Percentiles rank a stretch among this genome's conserved stretches.
Conservation (phyloP, 1,139 yeast species). For the Suhomyces panamericanus region DNA sequence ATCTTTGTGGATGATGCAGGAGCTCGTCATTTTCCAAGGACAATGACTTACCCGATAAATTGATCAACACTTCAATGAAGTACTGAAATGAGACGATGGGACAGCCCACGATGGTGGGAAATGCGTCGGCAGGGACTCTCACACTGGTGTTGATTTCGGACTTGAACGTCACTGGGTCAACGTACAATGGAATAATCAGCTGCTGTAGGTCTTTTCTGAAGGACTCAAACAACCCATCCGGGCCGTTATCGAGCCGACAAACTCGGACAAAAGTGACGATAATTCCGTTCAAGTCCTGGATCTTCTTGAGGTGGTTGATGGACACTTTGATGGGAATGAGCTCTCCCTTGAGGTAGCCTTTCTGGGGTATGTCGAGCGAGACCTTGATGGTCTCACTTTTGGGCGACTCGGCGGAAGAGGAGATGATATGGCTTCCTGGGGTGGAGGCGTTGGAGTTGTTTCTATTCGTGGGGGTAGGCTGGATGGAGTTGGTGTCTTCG, state of each 20-base stretch:
- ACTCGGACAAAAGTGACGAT: conserved; percentile 79
- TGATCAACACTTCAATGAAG: conserved; percentile 77
- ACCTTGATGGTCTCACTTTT: conserved; percentile 47
- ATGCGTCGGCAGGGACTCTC: conserved; percentile 79
- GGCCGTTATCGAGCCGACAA: conserved; percentile 71
- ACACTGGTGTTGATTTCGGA: conserved; percentile 63
- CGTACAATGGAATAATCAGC: conserved; percentile 71
- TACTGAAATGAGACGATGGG: conserved; percentile 80
- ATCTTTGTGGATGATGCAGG: conserved; percentile 7
- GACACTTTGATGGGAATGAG: conserved; percentile 66
- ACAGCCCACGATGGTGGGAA: conserved; percentile 79
- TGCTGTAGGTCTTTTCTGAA: conserved; percentile 85
- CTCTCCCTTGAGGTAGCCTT: conserved; percentile 82
- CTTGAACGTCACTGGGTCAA: conserved; percentile 64
- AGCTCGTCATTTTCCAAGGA: conserved; percentile 34
- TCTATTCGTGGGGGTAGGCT: background rate
- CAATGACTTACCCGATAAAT: conserved; percentile 52
- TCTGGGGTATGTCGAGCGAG: conserved; percentile 57
- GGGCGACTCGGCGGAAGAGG: background rate
- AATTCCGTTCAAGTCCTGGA: conserved; percentile 73
- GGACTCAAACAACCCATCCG: conserved; percentile 65
- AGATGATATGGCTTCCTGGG: background rate
- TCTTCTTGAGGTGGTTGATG: conserved; percentile 67
- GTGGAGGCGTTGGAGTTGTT: background rate
- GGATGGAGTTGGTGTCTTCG: conserved; percentile 17